Conservation (phyloP, 164 flowering plant species). For the Brasenia schreberi region DNA sequence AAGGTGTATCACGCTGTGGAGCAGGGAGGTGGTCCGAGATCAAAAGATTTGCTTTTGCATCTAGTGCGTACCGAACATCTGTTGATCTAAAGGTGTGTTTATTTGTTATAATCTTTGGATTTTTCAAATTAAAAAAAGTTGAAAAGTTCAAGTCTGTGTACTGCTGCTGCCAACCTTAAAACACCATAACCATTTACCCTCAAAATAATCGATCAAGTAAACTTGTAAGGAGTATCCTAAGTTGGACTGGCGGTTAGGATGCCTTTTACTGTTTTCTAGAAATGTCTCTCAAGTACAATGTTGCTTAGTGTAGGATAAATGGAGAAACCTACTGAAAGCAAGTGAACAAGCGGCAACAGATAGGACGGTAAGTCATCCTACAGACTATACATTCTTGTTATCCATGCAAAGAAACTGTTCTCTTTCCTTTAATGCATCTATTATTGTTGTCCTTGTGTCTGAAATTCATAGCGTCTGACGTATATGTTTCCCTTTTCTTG, state of each 20-base stretch:
- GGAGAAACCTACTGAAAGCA: slow-evolving; percentile 96
- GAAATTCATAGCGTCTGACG: neutral
- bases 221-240: no score
- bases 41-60: slow-evolving; percentile 71
- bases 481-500: no score
- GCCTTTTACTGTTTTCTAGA: no score
- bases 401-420: no score
- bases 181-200: no score
- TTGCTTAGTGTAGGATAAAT: slow-evolving; percentile 60
- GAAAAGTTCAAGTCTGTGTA: neutral
- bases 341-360: slow-evolving; percentile 56
- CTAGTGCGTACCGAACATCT: slow-evolving; percentile 73
- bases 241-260: no score
- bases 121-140: no score
- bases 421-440: neutral
- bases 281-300: neutral
- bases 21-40: slow-evolving; percentile 99
- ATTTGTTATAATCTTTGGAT: neutral
- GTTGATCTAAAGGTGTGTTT: slow-evolving; percentile 82
- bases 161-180: no score
- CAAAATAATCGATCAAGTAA: no score
- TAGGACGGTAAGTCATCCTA: slow-evolving; percentile 37
- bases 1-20: slow-evolving; percentile 87
- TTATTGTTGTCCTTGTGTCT: neutral
- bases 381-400: neutral